Conservation (phyloP, 2,329 filamentous ascomycete species). For the Elsinoe batatas region DNA sequence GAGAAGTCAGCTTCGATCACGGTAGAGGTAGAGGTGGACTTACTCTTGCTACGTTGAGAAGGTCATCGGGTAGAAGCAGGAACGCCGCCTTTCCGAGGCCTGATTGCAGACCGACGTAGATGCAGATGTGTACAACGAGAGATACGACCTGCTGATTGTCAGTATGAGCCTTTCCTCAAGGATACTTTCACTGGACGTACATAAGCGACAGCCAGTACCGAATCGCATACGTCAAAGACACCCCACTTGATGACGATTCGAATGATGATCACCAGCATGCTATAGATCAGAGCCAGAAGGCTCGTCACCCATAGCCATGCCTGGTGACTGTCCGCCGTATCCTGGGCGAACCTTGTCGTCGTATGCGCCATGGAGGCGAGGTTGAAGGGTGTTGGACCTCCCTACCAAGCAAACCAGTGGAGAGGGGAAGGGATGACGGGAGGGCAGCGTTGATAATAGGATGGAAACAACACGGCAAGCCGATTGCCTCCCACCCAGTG, state of each 20-base stretch:
- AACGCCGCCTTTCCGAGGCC: constrained; percentile 1
- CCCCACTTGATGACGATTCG: constrained; percentile 12
- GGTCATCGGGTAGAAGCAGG: constrained; percentile 1
- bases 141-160: not conserved
- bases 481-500: not conserved
- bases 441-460: constrained; percentile 10
- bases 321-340: constrained; percentile 12
- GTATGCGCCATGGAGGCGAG: constrained; percentile 9
- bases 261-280: constrained; percentile 7
- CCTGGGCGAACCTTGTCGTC: constrained; percentile 10
- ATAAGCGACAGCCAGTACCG: constrained; percentile 2
- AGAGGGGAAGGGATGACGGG: constrained; percentile 5
- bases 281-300: constrained; percentile 12
- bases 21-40: not conserved
- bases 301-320: constrained; percentile 14
- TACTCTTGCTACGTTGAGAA: not conserved
- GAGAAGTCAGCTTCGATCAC: not conserved
- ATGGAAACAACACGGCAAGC: constrained; percentile 12
- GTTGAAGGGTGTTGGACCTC: not conserved
- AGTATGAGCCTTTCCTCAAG: not conserved
- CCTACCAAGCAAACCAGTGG: constrained; percentile 8
- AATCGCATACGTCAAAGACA: constrained; percentile 8
- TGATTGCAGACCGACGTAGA: constrained; percentile 7
- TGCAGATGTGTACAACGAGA: constrained; percentile 5
- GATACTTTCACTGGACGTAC: not conserved